Conservation (phyloP, 345 rosid species). For the Heritiera littoralis region DNA sequence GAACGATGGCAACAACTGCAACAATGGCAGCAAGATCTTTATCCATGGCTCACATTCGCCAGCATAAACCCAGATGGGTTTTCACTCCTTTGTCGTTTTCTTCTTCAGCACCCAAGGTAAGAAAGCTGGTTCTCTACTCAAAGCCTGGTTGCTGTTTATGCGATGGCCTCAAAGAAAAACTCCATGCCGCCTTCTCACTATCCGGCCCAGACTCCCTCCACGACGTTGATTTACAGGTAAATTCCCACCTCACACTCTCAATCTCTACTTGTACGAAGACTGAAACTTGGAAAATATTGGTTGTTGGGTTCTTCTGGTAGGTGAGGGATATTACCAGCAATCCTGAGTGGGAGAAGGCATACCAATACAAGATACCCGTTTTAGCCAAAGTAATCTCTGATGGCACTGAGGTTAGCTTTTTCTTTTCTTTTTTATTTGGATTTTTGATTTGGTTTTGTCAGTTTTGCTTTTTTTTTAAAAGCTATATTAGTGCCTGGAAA, state of each 20-base stretch:
- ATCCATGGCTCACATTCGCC: conserved; percentile 31
- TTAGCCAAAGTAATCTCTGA: conserved; percentile 63
- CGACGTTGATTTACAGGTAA: conserved; percentile 74
- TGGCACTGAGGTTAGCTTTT: conserved; percentile 63
- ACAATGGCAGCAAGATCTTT: conserved; percentile 34
- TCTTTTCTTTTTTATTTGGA: neutral
- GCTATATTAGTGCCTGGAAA: conserved; percentile 14
- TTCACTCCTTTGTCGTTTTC: conserved; percentile 39
- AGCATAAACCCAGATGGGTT: conserved; percentile 35
- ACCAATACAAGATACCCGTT: conserved; percentile 83
- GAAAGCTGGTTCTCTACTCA: conserved; percentile 72
- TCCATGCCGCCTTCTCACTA: conserved; percentile 71
- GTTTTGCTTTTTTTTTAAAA: neutral
- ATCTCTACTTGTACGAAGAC: neutral
- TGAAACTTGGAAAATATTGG: neutral
- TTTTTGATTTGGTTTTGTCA: neutral
- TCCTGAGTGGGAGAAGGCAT: conserved; percentile 82
- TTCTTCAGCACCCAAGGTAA: conserved; percentile 33
- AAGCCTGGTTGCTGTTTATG: conserved; percentile 96
- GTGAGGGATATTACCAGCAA: conserved; percentile 76
- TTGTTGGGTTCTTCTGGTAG: conserved; percentile 32
- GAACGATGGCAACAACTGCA: conserved; percentile 22
- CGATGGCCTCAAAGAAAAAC: conserved; percentile 96
- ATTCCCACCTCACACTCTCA: neutral
- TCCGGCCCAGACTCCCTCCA: conserved; percentile 64